Conservation (phyloP, 2,329 filamentous ascomycete genomes). For the Talaromyces funiculosus region DNA sequence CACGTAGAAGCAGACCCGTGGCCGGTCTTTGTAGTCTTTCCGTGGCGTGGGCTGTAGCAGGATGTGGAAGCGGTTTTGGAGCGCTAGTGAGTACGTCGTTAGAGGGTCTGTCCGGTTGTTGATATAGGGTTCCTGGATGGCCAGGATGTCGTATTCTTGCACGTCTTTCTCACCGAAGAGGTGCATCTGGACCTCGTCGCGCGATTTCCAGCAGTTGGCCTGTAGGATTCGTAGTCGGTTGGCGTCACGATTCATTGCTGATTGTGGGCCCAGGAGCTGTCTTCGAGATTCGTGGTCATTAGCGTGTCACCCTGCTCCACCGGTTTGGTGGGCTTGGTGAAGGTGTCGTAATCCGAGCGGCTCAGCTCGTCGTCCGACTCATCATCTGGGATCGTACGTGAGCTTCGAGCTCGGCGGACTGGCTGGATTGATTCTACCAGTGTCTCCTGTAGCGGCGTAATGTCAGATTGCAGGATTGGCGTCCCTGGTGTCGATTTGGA, state of each 20-base stretch:
- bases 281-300: background rate
- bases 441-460: background rate
- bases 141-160: conserved; percentile 8
- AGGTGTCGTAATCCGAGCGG: background rate
- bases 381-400: background rate
- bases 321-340: background rate
- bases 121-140: conserved; percentile 11
- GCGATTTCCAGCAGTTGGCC: background rate
- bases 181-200: conserved; percentile 7
- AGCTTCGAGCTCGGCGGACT: background rate
- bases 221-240: background rate
- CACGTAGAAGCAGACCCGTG: background rate
- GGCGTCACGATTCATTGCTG: background rate
- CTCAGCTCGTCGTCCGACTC: background rate
- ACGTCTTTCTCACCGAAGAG: conserved; percentile 11
- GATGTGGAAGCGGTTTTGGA: conserved; percentile 4
- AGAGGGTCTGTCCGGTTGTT: background rate
- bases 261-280: too few relatives aligned
- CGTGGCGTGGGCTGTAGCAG: background rate
- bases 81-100: background rate
- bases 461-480: background rate
- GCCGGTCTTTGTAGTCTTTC: background rate
- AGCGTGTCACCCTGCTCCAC: background rate
- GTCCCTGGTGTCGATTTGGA: background rate
- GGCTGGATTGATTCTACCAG: background rate